Percentiles rank a stretch among this genome's conserved stretches.
Conservation (phyloP, 768 basidiomycete genomes). For the Lanmaoa pseudosensibilis region DNA sequence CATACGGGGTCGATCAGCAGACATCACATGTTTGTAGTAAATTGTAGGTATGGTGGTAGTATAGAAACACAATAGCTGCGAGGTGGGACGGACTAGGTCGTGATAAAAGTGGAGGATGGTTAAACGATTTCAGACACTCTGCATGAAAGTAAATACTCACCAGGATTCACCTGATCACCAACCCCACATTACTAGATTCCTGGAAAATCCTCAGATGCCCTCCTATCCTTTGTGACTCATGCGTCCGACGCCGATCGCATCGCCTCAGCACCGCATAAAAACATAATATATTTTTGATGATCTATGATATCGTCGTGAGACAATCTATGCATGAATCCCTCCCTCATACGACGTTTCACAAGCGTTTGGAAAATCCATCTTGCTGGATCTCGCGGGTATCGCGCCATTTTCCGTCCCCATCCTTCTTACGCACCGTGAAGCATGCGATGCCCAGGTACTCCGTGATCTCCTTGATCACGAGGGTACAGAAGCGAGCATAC, state of each 20-base stretch:
- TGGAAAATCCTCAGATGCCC: too few species aligned
- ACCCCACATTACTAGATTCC: too few species aligned
- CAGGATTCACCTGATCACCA: too few species aligned
- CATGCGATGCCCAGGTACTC: constrained; percentile 92
- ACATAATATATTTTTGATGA: neutral
- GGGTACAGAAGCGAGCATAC: constrained; percentile 74
- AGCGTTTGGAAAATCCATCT: constrained; percentile 24
- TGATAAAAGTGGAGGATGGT: too few species aligned
- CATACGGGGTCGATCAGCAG: too few species aligned
- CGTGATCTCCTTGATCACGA: constrained; percentile 88
- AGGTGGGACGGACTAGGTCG: too few species aligned
- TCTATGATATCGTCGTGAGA: constrained; percentile 3
- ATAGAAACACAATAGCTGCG: too few species aligned
- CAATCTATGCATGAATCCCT: neutral
- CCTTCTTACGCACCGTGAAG: constrained; percentile 88
- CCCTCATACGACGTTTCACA: constrained; percentile 7
- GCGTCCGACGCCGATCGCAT: neutral
- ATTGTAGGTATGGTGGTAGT: too few species aligned
- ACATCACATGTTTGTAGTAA: too few species aligned
- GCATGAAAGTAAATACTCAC: too few species aligned
- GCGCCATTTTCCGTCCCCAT: constrained; percentile 63
- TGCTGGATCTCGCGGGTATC: constrained; percentile 30
- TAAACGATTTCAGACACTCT: too few species aligned
- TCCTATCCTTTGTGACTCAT: neutral
- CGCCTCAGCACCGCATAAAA: neutral